Conservation (phyloP, 345 rosid species). For the Populus deltoides region DNA sequence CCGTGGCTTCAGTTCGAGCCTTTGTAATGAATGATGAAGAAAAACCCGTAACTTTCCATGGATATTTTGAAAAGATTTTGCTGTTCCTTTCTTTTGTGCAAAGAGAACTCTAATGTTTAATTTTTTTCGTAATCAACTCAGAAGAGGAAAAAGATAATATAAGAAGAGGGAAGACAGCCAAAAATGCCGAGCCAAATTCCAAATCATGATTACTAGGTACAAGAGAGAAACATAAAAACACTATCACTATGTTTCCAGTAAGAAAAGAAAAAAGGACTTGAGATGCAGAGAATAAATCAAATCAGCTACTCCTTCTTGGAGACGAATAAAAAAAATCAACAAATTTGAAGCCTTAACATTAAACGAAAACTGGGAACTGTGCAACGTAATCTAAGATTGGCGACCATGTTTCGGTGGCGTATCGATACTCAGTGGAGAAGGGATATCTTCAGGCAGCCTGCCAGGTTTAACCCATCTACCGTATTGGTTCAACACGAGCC, state of each 20-base stretch:
- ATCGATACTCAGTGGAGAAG: conserved; percentile 41
- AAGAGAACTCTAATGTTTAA: neutral
- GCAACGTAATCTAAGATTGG: neutral
- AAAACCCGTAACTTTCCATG: too few relatives aligned
- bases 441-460: conserved; percentile 64
- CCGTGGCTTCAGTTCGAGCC: neutral
- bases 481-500: conserved; percentile 38
- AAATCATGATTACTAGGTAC: neutral
- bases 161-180: neutral
- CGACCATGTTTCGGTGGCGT: neutral
- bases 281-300: neutral
- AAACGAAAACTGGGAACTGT: neutral
- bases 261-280: neutral
- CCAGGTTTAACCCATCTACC: conserved; percentile 76
- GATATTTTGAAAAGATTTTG: too few relatives aligned
- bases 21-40: too few relatives aligned
- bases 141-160: neutral
- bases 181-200: neutral
- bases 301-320: neutral
- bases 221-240: neutral
- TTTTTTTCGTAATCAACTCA: too few relatives aligned
- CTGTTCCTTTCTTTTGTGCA: too few relatives aligned
- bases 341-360: neutral
- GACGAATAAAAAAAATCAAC: neutral
- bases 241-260: neutral